Conservation (phyloP, 192 early-diverging fungal genomes). For the Oehlia diaphana region DNA sequence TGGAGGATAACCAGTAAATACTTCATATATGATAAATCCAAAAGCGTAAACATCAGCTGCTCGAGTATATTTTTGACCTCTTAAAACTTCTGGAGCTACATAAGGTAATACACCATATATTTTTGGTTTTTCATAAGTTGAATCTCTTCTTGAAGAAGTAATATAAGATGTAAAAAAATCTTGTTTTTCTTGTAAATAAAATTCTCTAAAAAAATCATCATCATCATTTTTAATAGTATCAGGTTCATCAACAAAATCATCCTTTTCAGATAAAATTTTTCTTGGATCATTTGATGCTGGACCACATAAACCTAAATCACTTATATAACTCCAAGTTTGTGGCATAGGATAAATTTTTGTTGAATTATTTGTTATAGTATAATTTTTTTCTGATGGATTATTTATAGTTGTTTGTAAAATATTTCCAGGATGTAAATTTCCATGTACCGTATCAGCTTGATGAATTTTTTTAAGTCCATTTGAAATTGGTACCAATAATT, state of each 20-base stretch:
- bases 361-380: no score
- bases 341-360: no score
- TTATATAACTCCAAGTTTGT: background rate
- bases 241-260: background rate
- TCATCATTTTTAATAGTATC: background rate
- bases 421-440: slow-evolving; percentile 8
- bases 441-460: background rate
- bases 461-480: background rate
- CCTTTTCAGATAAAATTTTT: background rate
- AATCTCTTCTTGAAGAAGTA: background rate
- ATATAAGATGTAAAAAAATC: background rate
- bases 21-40: slow-evolving; percentile 5
- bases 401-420: background rate
- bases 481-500: background rate
- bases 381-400: background rate
- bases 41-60: slow-evolving; percentile 13
- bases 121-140: background rate
- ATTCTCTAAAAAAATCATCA: background rate
- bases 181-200: background rate
- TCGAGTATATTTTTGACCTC: background rate
- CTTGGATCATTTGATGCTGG: background rate
- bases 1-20: background rate
- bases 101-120: slow-evolving; percentile 26
- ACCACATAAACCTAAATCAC: background rate
- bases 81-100: slow-evolving; percentile 10